These are phyloP conservation scores for Ambrosiella cleistominuta DNA, from an alignment of 2,329 filamentous ascomycete species.

Conservation along the genomic window DNA sequence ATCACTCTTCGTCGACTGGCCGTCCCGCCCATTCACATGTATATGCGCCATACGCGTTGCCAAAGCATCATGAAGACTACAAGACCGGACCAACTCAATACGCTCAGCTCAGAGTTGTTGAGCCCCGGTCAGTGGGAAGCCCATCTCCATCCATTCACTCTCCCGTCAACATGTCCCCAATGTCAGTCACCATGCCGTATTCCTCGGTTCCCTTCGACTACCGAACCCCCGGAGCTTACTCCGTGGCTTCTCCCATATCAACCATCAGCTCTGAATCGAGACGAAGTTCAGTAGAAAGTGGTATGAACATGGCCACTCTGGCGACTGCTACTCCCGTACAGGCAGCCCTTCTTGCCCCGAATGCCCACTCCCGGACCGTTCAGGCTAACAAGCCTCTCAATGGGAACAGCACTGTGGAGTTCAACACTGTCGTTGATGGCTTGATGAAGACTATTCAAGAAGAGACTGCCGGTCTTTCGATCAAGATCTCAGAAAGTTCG, in stretches of 20 bases:
- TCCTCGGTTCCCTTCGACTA: not conserved
- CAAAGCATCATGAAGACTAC: too few relatives aligned
- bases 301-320: conserved; percentile 14
- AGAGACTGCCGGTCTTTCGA: conserved; percentile 21
- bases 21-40: too few relatives aligned
- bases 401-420: conserved; percentile 37
- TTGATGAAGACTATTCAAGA: conserved; percentile 80
- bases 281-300: not conserved
- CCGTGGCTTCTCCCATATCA: too few relatives aligned
- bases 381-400: conserved; percentile 29
- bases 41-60: too few relatives aligned
- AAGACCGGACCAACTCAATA: too few relatives aligned
- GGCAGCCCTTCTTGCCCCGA: conserved; percentile 14
- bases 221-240: not conserved
- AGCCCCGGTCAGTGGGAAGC: not conserved
- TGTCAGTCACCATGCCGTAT: not conserved
- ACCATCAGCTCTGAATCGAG: not conserved
- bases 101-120: too few relatives aligned
- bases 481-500: too few relatives aligned
- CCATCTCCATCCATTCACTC: not conserved
- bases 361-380: conserved; percentile 23
- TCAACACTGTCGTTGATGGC: conserved; percentile 69
- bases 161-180: not conserved
- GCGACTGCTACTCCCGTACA: conserved; percentile 21
- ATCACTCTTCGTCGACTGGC: too few relatives aligned